These are phyloP conservation scores for Penicillium polonicum DNA, from an alignment of 2,329 filamentous ascomycete genomes.

Conservation along the genomic window DNA sequence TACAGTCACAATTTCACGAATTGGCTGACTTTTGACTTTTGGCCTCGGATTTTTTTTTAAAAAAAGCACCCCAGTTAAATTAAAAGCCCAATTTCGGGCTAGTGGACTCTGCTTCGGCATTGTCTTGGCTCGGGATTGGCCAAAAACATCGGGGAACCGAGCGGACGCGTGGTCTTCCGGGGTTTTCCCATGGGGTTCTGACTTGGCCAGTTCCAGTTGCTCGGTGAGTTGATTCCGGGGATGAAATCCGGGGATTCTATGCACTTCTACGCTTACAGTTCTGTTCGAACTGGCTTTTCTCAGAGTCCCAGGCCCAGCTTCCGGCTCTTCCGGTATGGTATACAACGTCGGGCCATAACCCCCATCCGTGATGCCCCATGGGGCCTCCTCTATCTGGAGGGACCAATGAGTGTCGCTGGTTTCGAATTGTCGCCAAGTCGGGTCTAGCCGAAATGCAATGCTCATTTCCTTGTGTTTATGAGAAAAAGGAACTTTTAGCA, in stretches of 20 bases:
- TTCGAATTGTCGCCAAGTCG: neutral
- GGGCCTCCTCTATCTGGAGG: neutral
- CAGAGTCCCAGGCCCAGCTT: neutral
- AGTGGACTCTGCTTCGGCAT: neutral
- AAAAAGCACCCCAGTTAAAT: neutral
- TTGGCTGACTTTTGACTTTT: neutral
- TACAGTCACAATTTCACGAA: neutral
- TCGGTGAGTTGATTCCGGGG: conserved; percentile 16
- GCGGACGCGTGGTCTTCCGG: no score
- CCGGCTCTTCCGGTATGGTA: neutral
- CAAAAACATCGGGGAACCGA: conserved; percentile 13
- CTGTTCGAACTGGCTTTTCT: neutral
- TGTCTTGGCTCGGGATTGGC: conserved; percentile 5
- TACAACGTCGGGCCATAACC: neutral
- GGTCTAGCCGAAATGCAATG: neutral
- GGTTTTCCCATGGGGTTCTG: neutral
- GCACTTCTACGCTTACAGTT: neutral
- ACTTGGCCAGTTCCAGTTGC: conserved; percentile 17
- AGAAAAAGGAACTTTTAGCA: no score
- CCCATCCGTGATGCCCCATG: neutral
- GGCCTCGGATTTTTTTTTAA: neutral
- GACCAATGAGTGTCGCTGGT: neutral
- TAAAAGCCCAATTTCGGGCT: neutral
- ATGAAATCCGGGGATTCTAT: conserved; percentile 13
- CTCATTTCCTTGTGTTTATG: neutral